phyloP scores from a whole-genome alignment of 176 grass and related monocot species.

The Dactylis glomerata region DNA sequence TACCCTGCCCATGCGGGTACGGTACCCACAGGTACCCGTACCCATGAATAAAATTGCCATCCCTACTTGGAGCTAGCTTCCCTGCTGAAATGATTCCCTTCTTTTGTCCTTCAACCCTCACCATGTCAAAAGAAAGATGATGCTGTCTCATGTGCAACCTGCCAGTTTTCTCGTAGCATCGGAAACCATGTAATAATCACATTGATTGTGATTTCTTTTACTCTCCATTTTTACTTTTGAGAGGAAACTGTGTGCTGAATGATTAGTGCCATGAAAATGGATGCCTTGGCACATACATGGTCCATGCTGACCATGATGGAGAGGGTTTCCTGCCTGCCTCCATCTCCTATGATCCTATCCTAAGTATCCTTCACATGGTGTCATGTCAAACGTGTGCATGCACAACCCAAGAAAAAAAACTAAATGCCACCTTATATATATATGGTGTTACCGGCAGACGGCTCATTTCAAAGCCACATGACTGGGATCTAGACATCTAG shows the following conservation, averaged over 20 bases:
- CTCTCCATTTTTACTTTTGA: not conserved
- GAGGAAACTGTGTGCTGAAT: not conserved
- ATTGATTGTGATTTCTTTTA: not conserved
- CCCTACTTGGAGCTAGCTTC: too few species aligned
- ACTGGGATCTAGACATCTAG: constrained; percentile 18
- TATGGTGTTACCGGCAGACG: constrained; percentile 12
- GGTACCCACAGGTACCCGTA: too few species aligned
- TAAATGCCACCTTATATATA: constrained; percentile 40
- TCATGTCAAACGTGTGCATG: constrained; percentile 52
- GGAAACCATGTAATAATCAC: not conserved
- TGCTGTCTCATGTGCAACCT: constrained; percentile 11
- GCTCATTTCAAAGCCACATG: constrained; percentile 13
- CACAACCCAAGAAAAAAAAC: constrained; percentile 34
- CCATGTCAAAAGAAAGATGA: constrained; percentile 23
- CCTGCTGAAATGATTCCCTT: constrained; percentile 33
- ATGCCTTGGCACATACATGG: constrained; percentile 13
- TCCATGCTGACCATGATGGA: constrained; percentile 48
- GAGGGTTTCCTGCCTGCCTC: too few species aligned
- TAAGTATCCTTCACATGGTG: constrained; percentile 35
- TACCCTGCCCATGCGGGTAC: too few species aligned
- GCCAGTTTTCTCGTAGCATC: not conserved
- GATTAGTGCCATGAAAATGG: constrained; percentile 31
- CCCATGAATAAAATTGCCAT: too few species aligned
- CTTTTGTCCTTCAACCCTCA: not conserved
- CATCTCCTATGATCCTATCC: constrained; percentile 8